phyloP scores from a whole-genome alignment of 345 rosid genomes.

The Chamaenerion angustifolium region DNA sequence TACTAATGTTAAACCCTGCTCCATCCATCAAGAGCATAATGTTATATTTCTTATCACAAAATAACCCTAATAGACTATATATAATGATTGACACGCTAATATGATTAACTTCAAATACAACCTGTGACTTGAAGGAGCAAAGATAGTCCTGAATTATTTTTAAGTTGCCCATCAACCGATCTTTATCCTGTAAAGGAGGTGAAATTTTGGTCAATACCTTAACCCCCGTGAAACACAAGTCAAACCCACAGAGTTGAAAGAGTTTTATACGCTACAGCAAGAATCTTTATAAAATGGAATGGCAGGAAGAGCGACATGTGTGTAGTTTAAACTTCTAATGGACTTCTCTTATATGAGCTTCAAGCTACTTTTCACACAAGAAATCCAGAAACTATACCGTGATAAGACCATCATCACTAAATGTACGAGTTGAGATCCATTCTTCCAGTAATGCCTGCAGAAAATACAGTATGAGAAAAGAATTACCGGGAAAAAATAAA shows the following conservation, averaged over 20 bases:
- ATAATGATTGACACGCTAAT: not conserved
- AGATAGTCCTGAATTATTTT: conserved; percentile 84
- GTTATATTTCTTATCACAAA: not conserved
- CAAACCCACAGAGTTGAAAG: not conserved
- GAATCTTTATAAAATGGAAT: too few relatives aligned
- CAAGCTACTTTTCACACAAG: not conserved
- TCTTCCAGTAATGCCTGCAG: conserved; percentile 88
- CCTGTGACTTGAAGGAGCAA: conserved; percentile 77
- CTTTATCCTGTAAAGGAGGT: conserved; percentile 48
- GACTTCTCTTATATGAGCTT: not conserved
- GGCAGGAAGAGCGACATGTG: too few relatives aligned
- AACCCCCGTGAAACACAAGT: not conserved
- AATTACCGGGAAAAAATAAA: not conserved
- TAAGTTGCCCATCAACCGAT: conserved; percentile 50
- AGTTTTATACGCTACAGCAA: too few relatives aligned
- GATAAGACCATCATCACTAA: conserved; percentile 41
- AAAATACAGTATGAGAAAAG: conserved; percentile 3
- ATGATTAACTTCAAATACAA: conserved; percentile 9
- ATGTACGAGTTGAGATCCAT: conserved; percentile 59
- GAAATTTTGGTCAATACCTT: not conserved
- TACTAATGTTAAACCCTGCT: conserved; percentile 60
- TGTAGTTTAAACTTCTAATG: not conserved
- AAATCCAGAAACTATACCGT: conserved; percentile 27
- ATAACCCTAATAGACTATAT: not conserved
- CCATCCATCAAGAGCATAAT: not conserved